Percentiles rank a stretch among this genome's conserved stretches.
Conservation (phyloP, 176 grass and related monocot species). For the Luzula sylvatica region DNA sequence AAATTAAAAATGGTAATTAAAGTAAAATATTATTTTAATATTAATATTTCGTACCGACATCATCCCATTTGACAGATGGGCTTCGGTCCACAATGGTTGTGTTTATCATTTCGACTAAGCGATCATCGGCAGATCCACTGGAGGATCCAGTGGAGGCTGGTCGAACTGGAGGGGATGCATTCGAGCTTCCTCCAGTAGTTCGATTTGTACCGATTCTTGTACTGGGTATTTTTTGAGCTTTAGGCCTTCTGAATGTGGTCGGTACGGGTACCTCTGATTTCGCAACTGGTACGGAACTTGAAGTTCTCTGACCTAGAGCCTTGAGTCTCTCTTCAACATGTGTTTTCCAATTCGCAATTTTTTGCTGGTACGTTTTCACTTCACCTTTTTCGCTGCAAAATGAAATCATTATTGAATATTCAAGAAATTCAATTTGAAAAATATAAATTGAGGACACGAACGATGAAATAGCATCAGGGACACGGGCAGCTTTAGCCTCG, state of each 20-base stretch:
- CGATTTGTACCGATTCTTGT: conserved; percentile 4
- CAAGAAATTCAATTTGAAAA: background rate
- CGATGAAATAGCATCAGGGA: conserved; percentile 72
- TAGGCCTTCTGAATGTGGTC: conserved; percentile 5
- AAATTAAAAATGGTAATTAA: conserved; percentile 11
- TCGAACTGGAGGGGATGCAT: conserved; percentile 13
- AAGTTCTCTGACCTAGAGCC: conserved; percentile 52
- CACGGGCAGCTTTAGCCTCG: conserved; percentile 76
- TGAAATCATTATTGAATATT: conserved; percentile 3
- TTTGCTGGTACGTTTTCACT: conserved; percentile 74
- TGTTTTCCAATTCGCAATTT: conserved; percentile 80
- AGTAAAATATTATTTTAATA: background rate
- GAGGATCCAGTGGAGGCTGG: background rate
- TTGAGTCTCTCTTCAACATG: conserved; percentile 67
- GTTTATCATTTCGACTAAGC: conserved; percentile 90
- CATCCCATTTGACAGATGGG: conserved; percentile 84
- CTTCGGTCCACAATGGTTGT: conserved; percentile 87
- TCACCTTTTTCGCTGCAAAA: conserved; percentile 58
- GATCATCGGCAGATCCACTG: conserved; percentile 25
- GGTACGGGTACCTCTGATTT: conserved; percentile 9
- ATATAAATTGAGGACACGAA: conserved; percentile 1
- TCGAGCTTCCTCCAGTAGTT: conserved; percentile 1
- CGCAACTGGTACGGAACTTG: conserved; percentile 7
- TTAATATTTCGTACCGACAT: conserved; percentile 57
- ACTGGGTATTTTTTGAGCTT: conserved; percentile 1